phyloP scores from a whole-genome alignment of 768 basidiomycete species.

The Boletus fagicola region DNA sequence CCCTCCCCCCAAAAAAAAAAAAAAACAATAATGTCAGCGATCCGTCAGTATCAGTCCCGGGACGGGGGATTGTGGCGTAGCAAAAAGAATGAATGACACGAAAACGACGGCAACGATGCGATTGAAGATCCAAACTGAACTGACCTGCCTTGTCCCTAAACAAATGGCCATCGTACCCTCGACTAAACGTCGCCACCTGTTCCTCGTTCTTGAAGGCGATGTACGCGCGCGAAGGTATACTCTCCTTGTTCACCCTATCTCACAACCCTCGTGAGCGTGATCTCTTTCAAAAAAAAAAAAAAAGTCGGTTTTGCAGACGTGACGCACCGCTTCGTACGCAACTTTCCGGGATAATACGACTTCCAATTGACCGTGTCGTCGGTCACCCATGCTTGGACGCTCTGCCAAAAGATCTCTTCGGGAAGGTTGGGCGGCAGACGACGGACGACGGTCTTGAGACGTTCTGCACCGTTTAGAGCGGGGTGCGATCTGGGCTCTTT shows the following conservation, averaged over 20 bases:
- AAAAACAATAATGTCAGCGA: not conserved
- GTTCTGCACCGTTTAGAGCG: slow-evolving; percentile 41
- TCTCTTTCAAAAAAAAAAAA: too few relatives aligned
- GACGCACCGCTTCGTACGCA: slow-evolving; percentile 58
- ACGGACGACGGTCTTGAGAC: slow-evolving; percentile 85
- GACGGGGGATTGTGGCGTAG: not conserved
- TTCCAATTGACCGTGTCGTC: slow-evolving; percentile 73
- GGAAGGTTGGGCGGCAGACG: slow-evolving; percentile 90
- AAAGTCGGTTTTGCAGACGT: too few relatives aligned
- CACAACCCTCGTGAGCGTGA: not conserved
- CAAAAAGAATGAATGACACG: too few relatives aligned
- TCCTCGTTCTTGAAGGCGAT: slow-evolving; percentile 83
- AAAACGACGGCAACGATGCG: not conserved
- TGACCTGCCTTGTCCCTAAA: slow-evolving; percentile 90
- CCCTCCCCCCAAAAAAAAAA: too few relatives aligned
- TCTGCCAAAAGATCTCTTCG: slow-evolving; percentile 91
- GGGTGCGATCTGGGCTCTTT: slow-evolving; percentile 35
- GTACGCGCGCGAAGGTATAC: slow-evolving; percentile 84
- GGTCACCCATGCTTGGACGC: slow-evolving; percentile 79
- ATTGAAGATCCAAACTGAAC: not conserved
- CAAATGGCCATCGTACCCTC: slow-evolving; percentile 86
- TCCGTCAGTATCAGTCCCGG: not conserved
- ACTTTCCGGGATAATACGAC: slow-evolving; percentile 63
- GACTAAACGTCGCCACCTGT: slow-evolving; percentile 67
- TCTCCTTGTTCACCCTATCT: slow-evolving; percentile 76